phyloP scores from a whole-genome alignment of 768 basidiomycete species.

The Lentinus brumalis region DNA sequence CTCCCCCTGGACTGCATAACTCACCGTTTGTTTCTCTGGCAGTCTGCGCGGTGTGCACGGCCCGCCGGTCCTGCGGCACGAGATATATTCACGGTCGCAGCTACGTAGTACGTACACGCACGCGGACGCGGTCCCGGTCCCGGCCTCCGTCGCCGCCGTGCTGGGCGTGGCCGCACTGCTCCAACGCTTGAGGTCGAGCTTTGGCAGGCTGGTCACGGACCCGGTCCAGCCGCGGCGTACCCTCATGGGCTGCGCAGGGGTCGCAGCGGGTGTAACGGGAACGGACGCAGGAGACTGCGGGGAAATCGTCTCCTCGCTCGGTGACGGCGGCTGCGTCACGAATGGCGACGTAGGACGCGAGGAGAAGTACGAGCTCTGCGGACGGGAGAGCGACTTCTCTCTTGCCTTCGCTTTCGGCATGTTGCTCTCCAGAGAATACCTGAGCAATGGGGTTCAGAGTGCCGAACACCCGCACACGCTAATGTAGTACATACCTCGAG shows the following conservation, averaged over 20 bases:
- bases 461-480: neutral
- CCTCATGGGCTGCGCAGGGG: no score
- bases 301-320: constrained; percentile 12
- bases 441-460: constrained; percentile 2
- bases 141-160: constrained; percentile 27
- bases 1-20: no score
- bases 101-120: no score
- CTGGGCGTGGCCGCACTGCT: constrained; percentile 24
- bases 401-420: constrained; percentile 5
- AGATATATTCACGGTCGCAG: no score
- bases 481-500: constrained; percentile 47
- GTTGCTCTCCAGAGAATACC: constrained; percentile 31
- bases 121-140: no score
- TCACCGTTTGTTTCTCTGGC: no score
- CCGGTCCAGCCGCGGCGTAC: neutral
- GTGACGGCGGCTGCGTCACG: constrained; percentile 11
- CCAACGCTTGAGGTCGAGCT: constrained; percentile 26
- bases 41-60: no score
- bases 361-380: constrained; percentile 23
- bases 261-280: neutral
- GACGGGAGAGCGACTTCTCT: constrained; percentile 15
- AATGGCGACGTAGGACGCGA: constrained; percentile 3
- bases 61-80: no score
- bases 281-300: neutral
- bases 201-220: constrained; percentile 41